Evolutionary conservation across 1,284 basidiomycete species (phyloP).

Genomic region (Clitocybe nebularis): DNA sequence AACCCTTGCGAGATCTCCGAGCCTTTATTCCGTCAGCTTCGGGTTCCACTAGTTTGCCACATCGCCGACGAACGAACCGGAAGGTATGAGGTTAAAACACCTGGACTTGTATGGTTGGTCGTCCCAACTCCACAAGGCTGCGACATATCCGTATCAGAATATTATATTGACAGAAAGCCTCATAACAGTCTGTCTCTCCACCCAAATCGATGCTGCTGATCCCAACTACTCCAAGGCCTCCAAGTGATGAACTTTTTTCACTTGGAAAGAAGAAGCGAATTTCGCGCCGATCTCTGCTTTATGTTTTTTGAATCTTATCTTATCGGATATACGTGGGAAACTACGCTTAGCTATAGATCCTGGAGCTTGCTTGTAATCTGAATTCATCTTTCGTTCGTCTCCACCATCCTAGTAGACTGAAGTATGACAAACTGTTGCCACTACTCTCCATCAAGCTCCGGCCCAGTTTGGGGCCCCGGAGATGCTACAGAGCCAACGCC

Average conservation of each 20-base stretch:
- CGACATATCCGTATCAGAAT: slow-evolving; percentile 30
- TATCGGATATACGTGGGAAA: no score
- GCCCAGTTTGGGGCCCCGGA: slow-evolving; percentile 30
- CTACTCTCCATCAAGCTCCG: slow-evolving; percentile 7
- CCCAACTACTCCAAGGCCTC: slow-evolving; percentile 66
- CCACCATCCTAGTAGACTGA: no score
- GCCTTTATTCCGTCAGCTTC: slow-evolving; percentile 30
- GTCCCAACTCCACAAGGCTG: slow-evolving; percentile 83
- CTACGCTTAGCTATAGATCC: no score
- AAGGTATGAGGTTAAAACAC: slow-evolving; percentile 86
- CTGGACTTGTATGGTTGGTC: slow-evolving; percentile 68
- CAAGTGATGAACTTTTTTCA: slow-evolving; percentile 84
- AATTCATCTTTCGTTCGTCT: no score
- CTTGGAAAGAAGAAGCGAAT: slow-evolving; percentile 77
- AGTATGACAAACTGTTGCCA: slow-evolving; percentile 13
- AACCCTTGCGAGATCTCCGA: slow-evolving; percentile 81
- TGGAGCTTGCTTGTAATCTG: no score
- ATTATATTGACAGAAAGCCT: slow-evolving; percentile 6
- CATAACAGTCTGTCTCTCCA: slow-evolving; percentile 70
- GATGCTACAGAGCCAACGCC: slow-evolving; percentile 25
- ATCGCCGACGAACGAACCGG: slow-evolving; percentile 39
- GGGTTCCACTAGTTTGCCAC: slow-evolving; percentile 5
- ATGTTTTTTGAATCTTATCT: slow-evolving; percentile 69
- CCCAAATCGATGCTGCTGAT: slow-evolving; percentile 83
- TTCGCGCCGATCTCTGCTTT: slow-evolving; percentile 82